Evolutionary conservation across 768 basidiomycete species (phyloP).

Genomic region (Tylopilus sp.): DNA sequence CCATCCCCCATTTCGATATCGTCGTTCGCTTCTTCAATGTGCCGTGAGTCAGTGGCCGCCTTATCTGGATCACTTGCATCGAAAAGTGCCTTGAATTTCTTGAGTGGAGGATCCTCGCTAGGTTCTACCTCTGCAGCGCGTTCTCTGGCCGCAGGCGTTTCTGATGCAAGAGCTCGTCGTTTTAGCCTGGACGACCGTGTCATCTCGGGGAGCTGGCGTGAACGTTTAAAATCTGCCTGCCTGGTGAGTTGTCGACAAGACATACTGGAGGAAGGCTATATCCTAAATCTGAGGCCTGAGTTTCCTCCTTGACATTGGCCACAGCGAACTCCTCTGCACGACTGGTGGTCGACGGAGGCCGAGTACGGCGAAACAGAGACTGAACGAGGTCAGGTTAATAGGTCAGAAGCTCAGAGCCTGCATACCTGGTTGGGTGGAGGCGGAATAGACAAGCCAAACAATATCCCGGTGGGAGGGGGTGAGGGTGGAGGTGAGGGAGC

Average conservation of each 20-base stretch:
- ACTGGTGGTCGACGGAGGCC: conserved; percentile 13
- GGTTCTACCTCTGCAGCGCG: conserved; percentile 14
- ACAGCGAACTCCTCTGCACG: conserved; percentile 5
- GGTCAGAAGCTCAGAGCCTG: not conserved
- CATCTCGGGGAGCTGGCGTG: conserved; percentile 38
- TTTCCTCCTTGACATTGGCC: conserved; percentile 9
- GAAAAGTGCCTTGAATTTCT: conserved; percentile 70
- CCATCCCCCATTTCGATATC: conserved; percentile 9
- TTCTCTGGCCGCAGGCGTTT: conserved; percentile 17
- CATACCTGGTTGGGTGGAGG: conserved; percentile 26
- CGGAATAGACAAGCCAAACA: conserved; percentile 18
- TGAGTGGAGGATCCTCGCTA: conserved; percentile 51
- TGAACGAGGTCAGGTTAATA: conserved; percentile 6
- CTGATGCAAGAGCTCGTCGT: conserved; percentile 45
- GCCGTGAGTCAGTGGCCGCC: conserved; percentile 26
- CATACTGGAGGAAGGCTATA: conserved; percentile 27
- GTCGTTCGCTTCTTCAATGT: conserved; percentile 11
- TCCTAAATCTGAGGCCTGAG: conserved; percentile 7
- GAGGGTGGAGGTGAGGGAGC: conserved; percentile 13
- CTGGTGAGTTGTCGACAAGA: not conserved
- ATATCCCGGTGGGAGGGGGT: conserved; percentile 12
- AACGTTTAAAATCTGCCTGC: not conserved
- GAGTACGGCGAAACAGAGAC: conserved; percentile 24
- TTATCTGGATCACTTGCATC: conserved; percentile 58
- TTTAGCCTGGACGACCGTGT: conserved; percentile 46